Evolutionary conservation across 2,329 filamentous ascomycete genomes (phyloP).

Genomic region (Bipolaris gigantea): DNA sequence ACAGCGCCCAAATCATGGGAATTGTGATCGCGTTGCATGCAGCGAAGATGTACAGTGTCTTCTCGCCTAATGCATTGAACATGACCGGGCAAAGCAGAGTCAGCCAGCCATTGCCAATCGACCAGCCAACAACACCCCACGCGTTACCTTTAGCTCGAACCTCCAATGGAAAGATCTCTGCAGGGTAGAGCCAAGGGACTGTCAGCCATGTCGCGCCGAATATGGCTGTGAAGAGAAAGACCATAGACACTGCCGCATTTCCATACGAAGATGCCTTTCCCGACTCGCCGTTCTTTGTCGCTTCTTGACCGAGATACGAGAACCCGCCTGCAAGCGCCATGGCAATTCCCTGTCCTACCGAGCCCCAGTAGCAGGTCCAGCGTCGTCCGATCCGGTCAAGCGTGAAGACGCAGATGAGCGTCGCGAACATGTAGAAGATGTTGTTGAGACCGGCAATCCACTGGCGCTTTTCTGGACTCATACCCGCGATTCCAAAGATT

Average conservation of each 20-base stretch:
- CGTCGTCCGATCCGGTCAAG: slow-evolving; percentile 69
- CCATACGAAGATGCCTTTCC: slow-evolving; percentile 57
- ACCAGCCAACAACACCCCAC: slow-evolving; percentile 76
- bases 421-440: slow-evolving; percentile 64
- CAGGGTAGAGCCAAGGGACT: slow-evolving; percentile 63
- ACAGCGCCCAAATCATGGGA: slow-evolving; percentile 71
- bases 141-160: slow-evolving; percentile 74
- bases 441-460: slow-evolving; percentile 53
- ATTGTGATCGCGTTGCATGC: slow-evolving; percentile 67
- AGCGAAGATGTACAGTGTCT: slow-evolving; percentile 74
- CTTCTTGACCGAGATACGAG: slow-evolving; percentile 57
- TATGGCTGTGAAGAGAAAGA: slow-evolving; percentile 68
- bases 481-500: slow-evolving; percentile 70
- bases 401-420: slow-evolving; percentile 69
- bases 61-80: slow-evolving; percentile 66
- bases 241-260: slow-evolving; percentile 68
- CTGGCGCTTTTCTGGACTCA: slow-evolving; percentile 52
- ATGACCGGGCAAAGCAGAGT: slow-evolving; percentile 46
- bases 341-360: slow-evolving; percentile 63
- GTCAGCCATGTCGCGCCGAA: slow-evolving; percentile 68
- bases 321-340: slow-evolving; percentile 70
- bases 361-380: slow-evolving; percentile 71
- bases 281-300: slow-evolving; percentile 50
- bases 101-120: slow-evolving; percentile 71
- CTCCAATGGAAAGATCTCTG: slow-evolving; percentile 73